Base-by-base conservation (phyloP, 805 yeast genomes). In the Kuraishia cidri region DNA sequence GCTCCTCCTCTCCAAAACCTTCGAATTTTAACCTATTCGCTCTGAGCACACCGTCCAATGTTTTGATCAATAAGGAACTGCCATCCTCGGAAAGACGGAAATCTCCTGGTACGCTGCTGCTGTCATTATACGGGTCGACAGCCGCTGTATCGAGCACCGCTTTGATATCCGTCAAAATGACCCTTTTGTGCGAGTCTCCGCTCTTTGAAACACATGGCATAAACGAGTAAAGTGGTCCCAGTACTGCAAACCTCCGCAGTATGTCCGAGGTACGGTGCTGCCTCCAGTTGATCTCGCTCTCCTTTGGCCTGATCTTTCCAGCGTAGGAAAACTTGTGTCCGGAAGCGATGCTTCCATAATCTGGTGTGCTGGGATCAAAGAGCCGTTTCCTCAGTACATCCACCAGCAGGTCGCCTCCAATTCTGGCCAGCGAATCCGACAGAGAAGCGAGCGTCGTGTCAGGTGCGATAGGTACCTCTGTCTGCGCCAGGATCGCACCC, bases 401-500 rank as follows among this genome's bases (percentile, higher is more conserved):
- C 0, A 50, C 52, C 9, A 90, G 57, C 13, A 82, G 51, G 0
- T 64, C 51, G 0, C 86, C 86, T 2, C 96, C 96, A 2, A 60
- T 44, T 0, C 33, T 42, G 0, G 85, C 85, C 13, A 88, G 57
- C 31, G 60, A 66, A 1, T 60, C 58, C 29, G 68, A 60, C 14
- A 88, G 52, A 0, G 69, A 40, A 0, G 30, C 36, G 27, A 65
- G 54, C 8, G 74, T 71, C 21, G 76, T 83, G 7, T 50, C 41
- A 3, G 48, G 49, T 0, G 32, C 34, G 1, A 84, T 61, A 0
- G 48, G 42, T 17, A 62, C 61, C 2, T 47, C 47, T 1, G 82
- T 65, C 40, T 81, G 94, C 12, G 63, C 52, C 2, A 92, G 50
- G 0, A 90, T 69, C 2, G 65, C 60, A 2, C 98, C 98, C 22